Base-by-base conservation (phyloP, 768 basidiomycete genomes). In the Tylopilus sp. region DNA sequence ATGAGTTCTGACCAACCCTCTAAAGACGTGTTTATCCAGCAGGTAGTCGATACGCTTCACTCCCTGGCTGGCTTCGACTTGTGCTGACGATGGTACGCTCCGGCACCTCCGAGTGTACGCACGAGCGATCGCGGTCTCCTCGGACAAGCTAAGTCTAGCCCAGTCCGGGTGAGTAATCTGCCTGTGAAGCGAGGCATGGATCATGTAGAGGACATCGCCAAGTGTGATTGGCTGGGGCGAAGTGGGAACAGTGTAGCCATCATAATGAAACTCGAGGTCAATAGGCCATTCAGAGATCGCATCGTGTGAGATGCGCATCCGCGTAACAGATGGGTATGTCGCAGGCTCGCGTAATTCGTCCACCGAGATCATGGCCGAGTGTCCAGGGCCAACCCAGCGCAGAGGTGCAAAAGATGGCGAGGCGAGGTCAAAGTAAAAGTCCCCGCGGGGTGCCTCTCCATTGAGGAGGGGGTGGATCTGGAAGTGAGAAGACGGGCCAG, bases 281-380 rank as follows among this genome's bases (percentile, higher is more conserved):
- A 86, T 73, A 13, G 82, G 79, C 84, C 85, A 87, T n/a, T 76
- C 59, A 0, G 81, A 79, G 44, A 84, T 71, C 15, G 60, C 55
- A 45, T 86, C 81, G 59, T 78, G 81, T 1, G 74, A 60, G 59
- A 88, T 80, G n/a, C 76, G 74, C 57, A 87, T 74, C 31, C 69
- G 73, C 10, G 73, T 75, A 44, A 81, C 64, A 0, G 76, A 65
- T 0, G 86, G 86, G 57, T 79, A 71, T 9, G 82, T 82, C 17
- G 82, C 85, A 4, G 75, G 69, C 63, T 82, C 71, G 2, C 50
- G 51, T 10, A 85, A 70, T 26, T 83, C 77, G 1, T 79, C 77
- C 0, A 57, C 45, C 0, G 76, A 61, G 3, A 87, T 60, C 0
- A 71, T 42, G 13, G 53, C 53, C 4, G 70, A 62, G 30, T 79